Evolutionary conservation across 208 protist genomes (phyloP).

Genomic region (Spongospora subterranea): DNA sequence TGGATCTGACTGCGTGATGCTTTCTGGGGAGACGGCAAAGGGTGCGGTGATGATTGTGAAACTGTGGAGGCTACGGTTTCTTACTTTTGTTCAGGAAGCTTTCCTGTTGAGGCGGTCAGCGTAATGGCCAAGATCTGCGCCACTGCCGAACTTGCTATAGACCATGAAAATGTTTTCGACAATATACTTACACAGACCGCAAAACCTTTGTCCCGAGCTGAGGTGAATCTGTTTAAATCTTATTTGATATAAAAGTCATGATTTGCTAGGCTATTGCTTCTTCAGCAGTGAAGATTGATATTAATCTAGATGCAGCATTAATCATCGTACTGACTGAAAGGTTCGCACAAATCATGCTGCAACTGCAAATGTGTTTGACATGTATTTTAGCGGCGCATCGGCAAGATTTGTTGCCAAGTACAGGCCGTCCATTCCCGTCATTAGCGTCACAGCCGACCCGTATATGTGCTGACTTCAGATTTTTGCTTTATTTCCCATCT

Average conservation of each 20-base stretch:
- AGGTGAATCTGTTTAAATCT: neutral
- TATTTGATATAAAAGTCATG: neutral
- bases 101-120: conserved; percentile 64
- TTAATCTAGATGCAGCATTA: conserved; percentile 84
- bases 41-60: conserved; percentile 70
- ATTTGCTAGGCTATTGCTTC: conserved; percentile 85
- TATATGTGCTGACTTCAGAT: conserved; percentile 20
- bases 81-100: conserved; percentile 18
- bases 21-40: conserved; percentile 97
- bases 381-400: conserved; percentile 83
- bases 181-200: neutral
- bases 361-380: no score
- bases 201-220: conserved; percentile 6
- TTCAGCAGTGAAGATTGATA: conserved; percentile 90
- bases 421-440: conserved; percentile 88
- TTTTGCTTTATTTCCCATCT: neutral
- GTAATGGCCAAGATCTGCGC: conserved; percentile 59
- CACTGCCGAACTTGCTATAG: conserved; percentile 56
- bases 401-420: conserved; percentile 93
- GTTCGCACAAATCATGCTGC: no score
- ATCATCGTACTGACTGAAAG: conserved; percentile 80
- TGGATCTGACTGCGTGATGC: conserved; percentile 98
- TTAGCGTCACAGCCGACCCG: conserved; percentile 87
- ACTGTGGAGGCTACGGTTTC: neutral
- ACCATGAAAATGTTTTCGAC: conserved; percentile 19